Evolutionary conservation across 345 rosid species (phyloP), one percentile per base, ranked within the genome.

Genomic region (Cardamine occulta): DNA sequence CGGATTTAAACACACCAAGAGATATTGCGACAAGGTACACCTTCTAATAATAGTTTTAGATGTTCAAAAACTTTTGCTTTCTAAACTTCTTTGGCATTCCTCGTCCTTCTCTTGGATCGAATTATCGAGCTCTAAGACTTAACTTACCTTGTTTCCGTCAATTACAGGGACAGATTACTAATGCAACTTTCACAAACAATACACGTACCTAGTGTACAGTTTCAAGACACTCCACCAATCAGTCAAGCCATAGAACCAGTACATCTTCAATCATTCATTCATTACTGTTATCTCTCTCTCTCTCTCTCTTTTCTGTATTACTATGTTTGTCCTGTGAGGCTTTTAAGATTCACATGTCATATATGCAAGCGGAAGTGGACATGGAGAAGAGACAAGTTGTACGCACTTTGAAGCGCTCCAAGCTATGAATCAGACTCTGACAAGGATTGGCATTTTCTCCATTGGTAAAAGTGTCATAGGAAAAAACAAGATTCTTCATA

Each of bases 161-260:
- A 44, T 57, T 31, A 32, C 21, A 60, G 70, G 64, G 10, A 10
- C 21, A 31, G 13, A 19, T 49, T 57, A 26, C 73, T 67, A 26
- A 12, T 0, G 7, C 34, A 66, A 9, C 79, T 67, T 58, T 75
- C 79, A 31, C 53, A 51, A 17, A 0, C 59, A 14, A 48, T 8
- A 48, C 73, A 66, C 32, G 59, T 42, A 18, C 73, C 73, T 26
- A 75, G 73, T n/a, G 61, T 58, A 14, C 67, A 57, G 73, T 74
- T 74, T 58, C 54, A 39, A 37, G 53, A 66, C 34, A 67, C 26
- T 28, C 73, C 67, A 58, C 12, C 61, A 58, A 60, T 19, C 19
- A 48, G 51, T 51, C 45, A 18, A 58, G 45, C 44, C 28, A 29
- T 6, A 39, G 74, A 70, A 70, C 57, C 18, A 65, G 74, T 70